Evolutionary conservation across 257 asterid genomes (phyloP).

Genomic region (Scutellaria barbata): DNA sequence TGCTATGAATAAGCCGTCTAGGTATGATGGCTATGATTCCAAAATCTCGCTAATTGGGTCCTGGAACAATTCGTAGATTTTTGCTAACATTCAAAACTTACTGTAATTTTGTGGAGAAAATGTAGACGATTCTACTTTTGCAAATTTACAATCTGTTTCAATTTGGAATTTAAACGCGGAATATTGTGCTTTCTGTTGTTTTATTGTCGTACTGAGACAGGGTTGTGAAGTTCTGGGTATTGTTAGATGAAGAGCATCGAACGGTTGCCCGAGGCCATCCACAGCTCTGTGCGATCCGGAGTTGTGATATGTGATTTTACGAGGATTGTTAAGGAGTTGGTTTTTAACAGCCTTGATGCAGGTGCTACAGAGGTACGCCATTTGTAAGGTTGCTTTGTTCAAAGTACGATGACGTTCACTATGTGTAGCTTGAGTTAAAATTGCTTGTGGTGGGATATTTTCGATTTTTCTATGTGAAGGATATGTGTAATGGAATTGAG

Average conservation of each 20-base stretch:
- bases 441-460: neutral
- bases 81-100: neutral
- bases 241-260: constrained; percentile 64
- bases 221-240: constrained; percentile 11
- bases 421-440: neutral
- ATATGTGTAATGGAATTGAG: neutral
- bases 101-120: constrained; percentile 14
- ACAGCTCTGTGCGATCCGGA: constrained; percentile 76
- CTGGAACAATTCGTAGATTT: neutral
- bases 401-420: neutral
- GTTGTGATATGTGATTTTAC: constrained; percentile 70
- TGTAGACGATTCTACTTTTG: neutral
- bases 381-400: neutral
- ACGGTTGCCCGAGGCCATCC: constrained; percentile 72
- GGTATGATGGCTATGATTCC: constrained; percentile 2
- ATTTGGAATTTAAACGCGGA: constrained; percentile 3
- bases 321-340: constrained; percentile 86
- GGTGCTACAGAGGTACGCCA: constrained; percentile 78
- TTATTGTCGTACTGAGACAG: constrained; percentile 11
- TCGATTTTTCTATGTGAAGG: neutral
- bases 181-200: constrained; percentile 7
- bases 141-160: constrained; percentile 8
- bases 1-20: neutral
- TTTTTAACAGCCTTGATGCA: constrained; percentile 84
- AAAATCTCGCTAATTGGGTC: constrained; percentile 1